A percentile compares a stretch with the other conserved stretches of the same genome.
These are phyloP conservation scores for Fraxinus latifolia DNA, from an alignment of 305 asterid genomes.

Conservation along the genomic window DNA sequence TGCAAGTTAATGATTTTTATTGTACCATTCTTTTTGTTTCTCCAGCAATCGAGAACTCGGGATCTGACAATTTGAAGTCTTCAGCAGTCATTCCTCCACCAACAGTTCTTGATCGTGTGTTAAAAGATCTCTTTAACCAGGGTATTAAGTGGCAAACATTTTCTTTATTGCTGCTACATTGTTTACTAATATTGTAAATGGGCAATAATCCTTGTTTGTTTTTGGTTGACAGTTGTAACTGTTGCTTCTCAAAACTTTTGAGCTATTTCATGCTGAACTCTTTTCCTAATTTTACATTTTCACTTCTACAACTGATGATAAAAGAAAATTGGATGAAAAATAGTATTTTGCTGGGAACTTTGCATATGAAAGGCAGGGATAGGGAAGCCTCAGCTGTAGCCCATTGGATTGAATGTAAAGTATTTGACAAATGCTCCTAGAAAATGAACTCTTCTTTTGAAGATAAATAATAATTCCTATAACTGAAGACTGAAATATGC, in stretches of 20 bases:
- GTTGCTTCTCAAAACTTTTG: constrained; percentile 19
- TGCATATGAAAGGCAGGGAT: constrained; percentile 4
- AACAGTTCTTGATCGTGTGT: constrained; percentile 97
- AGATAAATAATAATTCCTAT: constrained; percentile 15
- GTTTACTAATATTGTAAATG: constrained; percentile 12
- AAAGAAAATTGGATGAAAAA: not conserved
- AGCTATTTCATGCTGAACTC: constrained; percentile 4
- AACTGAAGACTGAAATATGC: constrained; percentile 8
- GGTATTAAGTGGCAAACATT: constrained; percentile 36
- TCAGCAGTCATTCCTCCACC: constrained; percentile 91
- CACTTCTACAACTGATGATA: not conserved
- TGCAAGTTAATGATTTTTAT: constrained; percentile 2
- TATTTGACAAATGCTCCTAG: not conserved
- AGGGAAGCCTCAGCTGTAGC: not conserved
- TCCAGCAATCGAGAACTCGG: constrained; percentile 49
- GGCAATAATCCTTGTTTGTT: constrained; percentile 8
- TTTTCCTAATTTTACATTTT: not conserved
- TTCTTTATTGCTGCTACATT: constrained; percentile 11
- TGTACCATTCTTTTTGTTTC: constrained; percentile 1
- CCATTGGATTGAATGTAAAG: not conserved
- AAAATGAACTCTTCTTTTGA: constrained; percentile 5
- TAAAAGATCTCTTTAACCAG: constrained; percentile 83
- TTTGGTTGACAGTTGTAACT: not conserved
- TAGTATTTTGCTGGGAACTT: constrained; percentile 2
- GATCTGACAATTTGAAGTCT: constrained; percentile 66